These are phyloP conservation scores for Crithidia thermophila DNA, from an alignment of 208 protist genomes.

Conservation along the genomic window DNA sequence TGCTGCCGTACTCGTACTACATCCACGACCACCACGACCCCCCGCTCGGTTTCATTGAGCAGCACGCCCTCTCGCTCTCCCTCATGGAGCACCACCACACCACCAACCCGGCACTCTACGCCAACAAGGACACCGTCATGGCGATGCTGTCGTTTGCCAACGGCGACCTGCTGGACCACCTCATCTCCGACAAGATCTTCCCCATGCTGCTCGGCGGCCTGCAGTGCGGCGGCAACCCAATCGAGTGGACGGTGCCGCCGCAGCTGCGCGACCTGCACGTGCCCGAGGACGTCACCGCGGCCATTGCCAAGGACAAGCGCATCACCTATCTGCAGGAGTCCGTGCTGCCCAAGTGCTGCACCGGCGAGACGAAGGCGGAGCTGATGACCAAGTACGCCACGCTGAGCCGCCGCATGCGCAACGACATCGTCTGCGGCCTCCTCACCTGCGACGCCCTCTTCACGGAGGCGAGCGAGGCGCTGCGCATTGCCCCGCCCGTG, in stretches of 20 bases:
- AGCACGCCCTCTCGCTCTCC: slow-evolving; percentile 71
- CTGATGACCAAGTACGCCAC: slow-evolving; percentile 30
- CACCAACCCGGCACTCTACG: slow-evolving; percentile 49
- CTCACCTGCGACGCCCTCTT: slow-evolving; percentile 57
- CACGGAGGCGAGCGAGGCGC: slow-evolving; percentile 52
- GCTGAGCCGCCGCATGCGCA: slow-evolving; percentile 63
- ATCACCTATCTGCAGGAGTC: slow-evolving; percentile 48
- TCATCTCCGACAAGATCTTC: slow-evolving; percentile 48
- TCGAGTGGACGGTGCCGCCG: slow-evolving; percentile 32
- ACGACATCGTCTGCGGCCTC: slow-evolving; percentile 62
- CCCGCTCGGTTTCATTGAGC: slow-evolving; percentile 74
- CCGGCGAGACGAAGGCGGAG: slow-evolving; percentile 7
- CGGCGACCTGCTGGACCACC: slow-evolving; percentile 59
- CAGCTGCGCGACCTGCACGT: slow-evolving; percentile 48
- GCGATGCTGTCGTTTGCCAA: slow-evolving; percentile 56
- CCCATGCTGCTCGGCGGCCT: slow-evolving; percentile 39
- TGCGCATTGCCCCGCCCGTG: slow-evolving; percentile 41
- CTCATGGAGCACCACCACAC: slow-evolving; percentile 67
- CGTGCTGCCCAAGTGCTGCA: slow-evolving; percentile 27
- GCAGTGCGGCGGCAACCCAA: slow-evolving; percentile 1
- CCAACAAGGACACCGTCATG: slow-evolving; percentile 40
- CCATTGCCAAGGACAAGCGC: slow-evolving; percentile 58
- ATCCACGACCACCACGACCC: slow-evolving; percentile 72
- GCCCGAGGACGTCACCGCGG: slow-evolving; percentile 39
- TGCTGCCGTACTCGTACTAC: slow-evolving; percentile 67